A percentile compares a stretch with the other conserved stretches of the same genome.
These are phyloP conservation scores for Neonectria punicea DNA, from an alignment of 2,329 filamentous ascomycete genomes.

Conservation along the genomic window DNA sequence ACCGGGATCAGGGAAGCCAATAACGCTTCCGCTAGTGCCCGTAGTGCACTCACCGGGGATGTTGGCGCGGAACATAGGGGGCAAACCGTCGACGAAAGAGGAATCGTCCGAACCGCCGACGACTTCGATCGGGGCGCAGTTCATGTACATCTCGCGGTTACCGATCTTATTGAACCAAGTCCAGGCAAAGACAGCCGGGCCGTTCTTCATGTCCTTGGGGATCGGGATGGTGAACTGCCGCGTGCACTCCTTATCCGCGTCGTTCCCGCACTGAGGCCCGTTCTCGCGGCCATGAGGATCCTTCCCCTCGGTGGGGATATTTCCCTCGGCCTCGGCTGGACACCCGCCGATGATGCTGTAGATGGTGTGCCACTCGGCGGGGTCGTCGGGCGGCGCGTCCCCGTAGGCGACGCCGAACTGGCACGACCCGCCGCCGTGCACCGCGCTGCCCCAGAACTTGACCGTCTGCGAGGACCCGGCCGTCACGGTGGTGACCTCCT, in stretches of 20 bases:
- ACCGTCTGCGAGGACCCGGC: conserved; percentile 37
- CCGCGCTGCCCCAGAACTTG: conserved; percentile 43
- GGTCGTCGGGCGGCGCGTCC: conserved; percentile 30
- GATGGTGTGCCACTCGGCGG: conserved; percentile 36
- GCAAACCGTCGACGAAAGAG: conserved; percentile 32
- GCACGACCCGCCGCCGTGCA: conserved; percentile 42
- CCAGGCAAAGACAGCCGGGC: conserved; percentile 77
- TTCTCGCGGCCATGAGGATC: conserved; percentile 37
- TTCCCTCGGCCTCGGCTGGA: conserved; percentile 38
- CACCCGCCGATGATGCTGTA: conserved; percentile 42
- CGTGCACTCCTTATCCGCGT: conserved; percentile 36
- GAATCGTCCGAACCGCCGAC: conserved; percentile 48
- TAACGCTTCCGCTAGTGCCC: conserved; percentile 29
- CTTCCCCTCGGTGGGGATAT: conserved; percentile 11
- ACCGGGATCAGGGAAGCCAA: conserved; percentile 41
- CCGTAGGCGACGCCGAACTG: conserved; percentile 43
- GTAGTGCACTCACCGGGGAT: conserved; percentile 41
- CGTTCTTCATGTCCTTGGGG: conserved; percentile 46
- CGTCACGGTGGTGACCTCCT: conserved; percentile 37
- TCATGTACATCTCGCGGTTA: conserved; percentile 89
- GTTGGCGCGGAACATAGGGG: conserved; percentile 39
- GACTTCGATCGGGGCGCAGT: conserved; percentile 78
- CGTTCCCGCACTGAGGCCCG: conserved; percentile 36
- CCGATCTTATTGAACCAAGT: conserved; percentile 81
- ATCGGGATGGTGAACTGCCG: conserved; percentile 41